Conservation (phyloP, 768 basidiomycete genomes). For the Chalciporus sphaerocephalus region DNA sequence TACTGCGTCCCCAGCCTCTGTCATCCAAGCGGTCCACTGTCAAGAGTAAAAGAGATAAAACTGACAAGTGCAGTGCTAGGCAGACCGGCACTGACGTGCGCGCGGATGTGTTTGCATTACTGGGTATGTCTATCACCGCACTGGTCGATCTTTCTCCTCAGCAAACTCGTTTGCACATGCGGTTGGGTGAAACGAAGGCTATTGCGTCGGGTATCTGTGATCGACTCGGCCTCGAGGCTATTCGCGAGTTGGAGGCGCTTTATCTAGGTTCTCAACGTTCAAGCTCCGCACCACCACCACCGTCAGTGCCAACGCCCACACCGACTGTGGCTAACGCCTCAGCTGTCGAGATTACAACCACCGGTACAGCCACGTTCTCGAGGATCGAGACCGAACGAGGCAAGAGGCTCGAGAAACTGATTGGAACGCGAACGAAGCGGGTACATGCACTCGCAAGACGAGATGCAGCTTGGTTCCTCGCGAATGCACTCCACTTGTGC, state of each 20-base stretch:
- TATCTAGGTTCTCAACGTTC: constrained; percentile 3
- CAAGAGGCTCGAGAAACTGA: constrained; percentile 9
- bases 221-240: constrained; percentile 26
- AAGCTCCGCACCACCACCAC: not conserved
- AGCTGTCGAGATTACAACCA: not conserved
- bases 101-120: constrained; percentile 22
- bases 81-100: constrained; percentile 20
- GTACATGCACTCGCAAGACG: constrained; percentile 22
- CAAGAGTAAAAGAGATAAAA: constrained; percentile 1
- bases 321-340: not conserved
- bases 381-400: not conserved
- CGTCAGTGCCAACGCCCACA: not conserved
- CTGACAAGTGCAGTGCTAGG: not conserved
- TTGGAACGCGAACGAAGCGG: constrained; percentile 14
- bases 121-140: constrained; percentile 18
- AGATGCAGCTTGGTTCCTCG: constrained; percentile 29
- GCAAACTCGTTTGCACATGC: not conserved
- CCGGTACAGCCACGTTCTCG: not conserved
- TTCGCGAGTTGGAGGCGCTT: constrained; percentile 25
- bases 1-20: not conserved
- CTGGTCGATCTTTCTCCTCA: constrained; percentile 13
- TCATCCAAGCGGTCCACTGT: not conserved
- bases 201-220: constrained; percentile 13
- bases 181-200: not conserved
- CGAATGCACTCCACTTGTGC: constrained; percentile 23